A percentile compares a stretch with the other conserved stretches of the same genome.
Conservation (phyloP, 371 early-diverging fungal species). For the Mortierella sp. region DNA sequence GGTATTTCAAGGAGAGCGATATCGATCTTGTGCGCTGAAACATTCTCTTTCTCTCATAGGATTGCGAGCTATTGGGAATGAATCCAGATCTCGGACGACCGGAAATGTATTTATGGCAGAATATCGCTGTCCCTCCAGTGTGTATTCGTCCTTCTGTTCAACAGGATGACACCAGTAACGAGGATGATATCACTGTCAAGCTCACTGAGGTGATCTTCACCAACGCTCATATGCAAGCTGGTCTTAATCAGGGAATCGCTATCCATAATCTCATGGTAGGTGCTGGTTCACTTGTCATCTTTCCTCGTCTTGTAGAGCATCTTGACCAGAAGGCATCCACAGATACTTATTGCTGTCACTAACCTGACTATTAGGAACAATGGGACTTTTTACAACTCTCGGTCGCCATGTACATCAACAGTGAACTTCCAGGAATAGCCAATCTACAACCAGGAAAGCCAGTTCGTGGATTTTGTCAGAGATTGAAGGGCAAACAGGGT, state of each 20-base stretch:
- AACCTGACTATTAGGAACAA: slow-evolving; percentile 73
- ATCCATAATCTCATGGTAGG: slow-evolving; percentile 75
- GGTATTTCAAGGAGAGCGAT: not conserved
- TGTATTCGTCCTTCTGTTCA: slow-evolving; percentile 98
- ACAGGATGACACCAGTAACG: slow-evolving; percentile 94
- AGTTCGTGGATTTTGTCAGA: slow-evolving; percentile 93
- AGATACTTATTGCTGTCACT: too few relatives aligned
- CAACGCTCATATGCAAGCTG: slow-evolving; percentile 88
- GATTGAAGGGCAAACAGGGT: slow-evolving; percentile 99
- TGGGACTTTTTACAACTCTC: slow-evolving; percentile 99
- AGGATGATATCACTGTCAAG: slow-evolving; percentile 99
- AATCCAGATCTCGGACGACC: slow-evolving; percentile 89
- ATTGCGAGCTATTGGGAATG: slow-evolving; percentile 95
- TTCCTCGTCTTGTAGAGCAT: too few relatives aligned
- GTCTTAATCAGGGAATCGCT: slow-evolving; percentile 87
- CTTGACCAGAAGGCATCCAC: too few relatives aligned
- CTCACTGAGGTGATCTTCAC: slow-evolving; percentile 96
- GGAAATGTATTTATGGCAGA: slow-evolving; percentile 93
- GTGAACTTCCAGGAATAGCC: slow-evolving; percentile 91
- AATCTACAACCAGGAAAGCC: slow-evolving; percentile 74
- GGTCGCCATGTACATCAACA: slow-evolving; percentile 97
- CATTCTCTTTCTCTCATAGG: slow-evolving; percentile 54
- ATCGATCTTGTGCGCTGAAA: too few relatives aligned
- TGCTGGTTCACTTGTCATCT: not conserved
- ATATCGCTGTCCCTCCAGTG: slow-evolving; percentile 96